These are phyloP conservation scores for Irineochytrium annulatum DNA, from an alignment of 192 early-diverging fungal genomes.

Conservation along the genomic window DNA sequence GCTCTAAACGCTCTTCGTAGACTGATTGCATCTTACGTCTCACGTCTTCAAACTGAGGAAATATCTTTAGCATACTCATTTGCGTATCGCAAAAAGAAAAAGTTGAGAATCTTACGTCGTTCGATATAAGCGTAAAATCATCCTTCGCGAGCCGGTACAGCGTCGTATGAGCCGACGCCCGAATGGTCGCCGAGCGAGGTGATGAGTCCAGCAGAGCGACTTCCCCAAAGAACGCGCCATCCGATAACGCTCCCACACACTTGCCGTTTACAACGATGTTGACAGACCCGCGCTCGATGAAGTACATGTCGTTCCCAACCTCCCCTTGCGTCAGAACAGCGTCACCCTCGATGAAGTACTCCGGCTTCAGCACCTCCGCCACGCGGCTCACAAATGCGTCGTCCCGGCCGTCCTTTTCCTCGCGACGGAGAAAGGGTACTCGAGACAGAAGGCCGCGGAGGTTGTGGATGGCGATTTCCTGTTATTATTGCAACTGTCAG, in stretches of 20 bases:
- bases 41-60: slow-evolving; percentile 3
- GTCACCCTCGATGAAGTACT: slow-evolving; percentile 19
- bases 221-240: slow-evolving; percentile 41
- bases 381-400: slow-evolving; percentile 37
- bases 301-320: slow-evolving; percentile 46
- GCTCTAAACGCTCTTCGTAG: slow-evolving; percentile 7
- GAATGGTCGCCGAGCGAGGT: slow-evolving; percentile 44
- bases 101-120: slow-evolving; percentile 19
- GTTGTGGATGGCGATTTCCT: slow-evolving; percentile 43
- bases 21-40: not conserved
- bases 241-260: slow-evolving; percentile 18
- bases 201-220: slow-evolving; percentile 41
- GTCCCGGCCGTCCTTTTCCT: slow-evolving; percentile 40
- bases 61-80: not conserved
- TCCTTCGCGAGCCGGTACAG: slow-evolving; percentile 32
- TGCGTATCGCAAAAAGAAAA: not conserved
- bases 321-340: slow-evolving; percentile 20
- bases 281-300: slow-evolving; percentile 39
- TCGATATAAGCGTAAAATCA: slow-evolving; percentile 34
- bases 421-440: slow-evolving; percentile 43
- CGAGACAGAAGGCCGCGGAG: slow-evolving; percentile 36
- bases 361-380: slow-evolving; percentile 21
- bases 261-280: slow-evolving; percentile 35
- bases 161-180: slow-evolving; percentile 18
- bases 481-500: not conserved